Conservation (phyloP, 2,329 filamentous ascomycete species). For the Apiospora arundinis region DNA sequence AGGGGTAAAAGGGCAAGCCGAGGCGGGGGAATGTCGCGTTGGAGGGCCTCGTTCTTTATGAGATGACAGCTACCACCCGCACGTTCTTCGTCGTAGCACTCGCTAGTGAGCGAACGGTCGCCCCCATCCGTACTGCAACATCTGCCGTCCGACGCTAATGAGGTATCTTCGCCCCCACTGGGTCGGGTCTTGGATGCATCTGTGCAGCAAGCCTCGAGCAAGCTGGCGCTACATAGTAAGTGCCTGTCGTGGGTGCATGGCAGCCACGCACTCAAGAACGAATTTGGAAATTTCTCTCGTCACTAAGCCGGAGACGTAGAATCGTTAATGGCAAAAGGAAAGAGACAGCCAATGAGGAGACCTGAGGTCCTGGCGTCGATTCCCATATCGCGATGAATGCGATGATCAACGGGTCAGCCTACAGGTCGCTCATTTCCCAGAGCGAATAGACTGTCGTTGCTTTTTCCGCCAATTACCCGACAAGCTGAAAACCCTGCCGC, state of each 20-base stretch:
- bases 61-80: not conserved
- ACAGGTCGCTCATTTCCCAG: not conserved
- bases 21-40: not conserved
- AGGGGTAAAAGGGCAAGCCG: not conserved
- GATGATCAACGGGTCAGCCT: not conserved
- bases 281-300: not conserved
- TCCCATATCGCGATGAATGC: not conserved
- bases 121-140: not conserved
- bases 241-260: not conserved
- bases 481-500: slow-evolving; percentile 1
- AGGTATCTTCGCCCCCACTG: not conserved
- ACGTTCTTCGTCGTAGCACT: not conserved
- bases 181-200: not conserved
- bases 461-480: not conserved
- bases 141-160: slow-evolving; percentile 1
- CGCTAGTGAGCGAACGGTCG: not conserved
- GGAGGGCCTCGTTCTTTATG: not conserved
- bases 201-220: not conserved
- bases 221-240: not conserved
- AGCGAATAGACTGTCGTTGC: not conserved
- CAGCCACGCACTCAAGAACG: not conserved
- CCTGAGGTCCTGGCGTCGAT: not conserved
- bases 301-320: not conserved
- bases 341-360: not conserved
- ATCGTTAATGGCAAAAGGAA: not conserved